Conservation (phyloP, 2,329 filamentous ascomycete species). For the Neopestalotiopsis sp. region DNA sequence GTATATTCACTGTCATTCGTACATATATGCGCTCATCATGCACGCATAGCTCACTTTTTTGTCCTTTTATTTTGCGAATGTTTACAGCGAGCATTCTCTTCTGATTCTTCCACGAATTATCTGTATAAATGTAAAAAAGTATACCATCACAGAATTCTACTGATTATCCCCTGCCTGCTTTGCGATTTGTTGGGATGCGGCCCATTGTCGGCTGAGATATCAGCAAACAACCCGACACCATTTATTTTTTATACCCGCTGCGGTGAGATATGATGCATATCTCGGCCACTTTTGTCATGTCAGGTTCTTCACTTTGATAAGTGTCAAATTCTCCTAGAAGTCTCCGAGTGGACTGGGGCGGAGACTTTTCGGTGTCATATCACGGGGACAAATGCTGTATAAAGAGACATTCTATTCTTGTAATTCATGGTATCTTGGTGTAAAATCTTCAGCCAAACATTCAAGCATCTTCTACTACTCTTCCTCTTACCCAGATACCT, state of each 20-base stretch:
- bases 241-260: too few species aligned
- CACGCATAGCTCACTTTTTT: conserved; percentile 5
- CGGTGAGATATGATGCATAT: too few species aligned
- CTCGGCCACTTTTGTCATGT: not conserved
- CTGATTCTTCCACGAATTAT: not conserved
- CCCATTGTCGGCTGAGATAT: too few species aligned
- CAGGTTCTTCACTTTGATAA: not conserved
- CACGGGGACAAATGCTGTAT: not conserved
- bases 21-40: conserved; percentile 5
- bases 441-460: not conserved
- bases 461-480: not conserved
- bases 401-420: not conserved
- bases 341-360: not conserved
- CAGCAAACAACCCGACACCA: too few species aligned
- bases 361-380: conserved; percentile 5
- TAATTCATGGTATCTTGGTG: too few species aligned
- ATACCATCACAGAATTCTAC: not conserved
- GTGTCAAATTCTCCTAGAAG: not conserved
- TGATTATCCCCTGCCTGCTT: not conserved
- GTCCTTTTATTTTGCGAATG: not conserved
- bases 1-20: conserved; percentile 12
- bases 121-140: not conserved
- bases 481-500: not conserved
- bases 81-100: conserved; percentile 2
- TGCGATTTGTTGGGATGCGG: not conserved